phyloP scores from a whole-genome alignment of 2,329 filamentous ascomycete genomes.

The Aspergillus quadricinctus region DNA sequence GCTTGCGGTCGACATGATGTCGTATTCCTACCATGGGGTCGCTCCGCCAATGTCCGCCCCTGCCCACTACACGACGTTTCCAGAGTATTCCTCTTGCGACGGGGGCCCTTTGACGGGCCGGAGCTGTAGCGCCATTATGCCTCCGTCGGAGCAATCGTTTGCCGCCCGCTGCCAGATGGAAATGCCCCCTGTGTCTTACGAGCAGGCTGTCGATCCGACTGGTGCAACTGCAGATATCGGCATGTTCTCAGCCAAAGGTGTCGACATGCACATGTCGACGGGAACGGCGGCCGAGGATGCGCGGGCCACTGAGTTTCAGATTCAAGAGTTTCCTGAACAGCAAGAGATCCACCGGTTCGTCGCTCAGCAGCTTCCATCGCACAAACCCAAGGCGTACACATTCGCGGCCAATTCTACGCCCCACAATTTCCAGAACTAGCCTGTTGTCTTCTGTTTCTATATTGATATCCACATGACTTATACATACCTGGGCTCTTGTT shows the following conservation, averaged over 20 bases:
- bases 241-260: constrained; percentile 30
- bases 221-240: constrained; percentile 25
- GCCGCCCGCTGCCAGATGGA: constrained; percentile 29
- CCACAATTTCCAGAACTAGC: constrained; percentile 26
- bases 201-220: constrained; percentile 29
- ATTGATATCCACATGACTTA: constrained; percentile 4
- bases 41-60: constrained; percentile 41
- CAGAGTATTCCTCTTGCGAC: constrained; percentile 38
- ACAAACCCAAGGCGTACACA: constrained; percentile 41
- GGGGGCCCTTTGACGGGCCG: constrained; percentile 35
- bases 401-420: constrained; percentile 41
- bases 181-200: constrained; percentile 37
- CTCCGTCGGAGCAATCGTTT: constrained; percentile 39
- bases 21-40: constrained; percentile 34
- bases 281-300: constrained; percentile 24
- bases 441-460: neutral
- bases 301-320: constrained; percentile 39
- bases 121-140: constrained; percentile 27
- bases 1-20: constrained; percentile 34
- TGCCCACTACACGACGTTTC: constrained; percentile 40
- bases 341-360: constrained; percentile 40
- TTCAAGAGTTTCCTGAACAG: constrained; percentile 44
- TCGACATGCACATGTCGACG: constrained; percentile 22
- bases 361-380: constrained; percentile 39
- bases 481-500: constrained; percentile 10